Conservation (phyloP, 2,329 filamentous ascomycete species). For the Colletotrichum tofieldiae region DNA sequence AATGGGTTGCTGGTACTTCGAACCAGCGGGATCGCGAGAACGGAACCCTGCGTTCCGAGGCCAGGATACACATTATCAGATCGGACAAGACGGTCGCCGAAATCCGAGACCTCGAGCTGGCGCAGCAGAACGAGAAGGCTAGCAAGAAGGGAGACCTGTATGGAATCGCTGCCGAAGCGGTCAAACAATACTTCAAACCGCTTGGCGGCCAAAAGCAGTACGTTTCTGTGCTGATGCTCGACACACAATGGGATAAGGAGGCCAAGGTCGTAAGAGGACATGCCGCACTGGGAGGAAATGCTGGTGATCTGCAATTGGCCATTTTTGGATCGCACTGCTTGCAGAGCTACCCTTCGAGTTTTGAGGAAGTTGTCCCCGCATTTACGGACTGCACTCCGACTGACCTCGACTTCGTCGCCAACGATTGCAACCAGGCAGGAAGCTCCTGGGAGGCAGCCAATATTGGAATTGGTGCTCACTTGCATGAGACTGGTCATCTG, state of each 20-base stretch:
- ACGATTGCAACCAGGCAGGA: slow-evolving; percentile 88
- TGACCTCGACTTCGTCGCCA: slow-evolving; percentile 84
- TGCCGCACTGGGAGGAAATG: slow-evolving; percentile 84
- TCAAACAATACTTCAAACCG: slow-evolving; percentile 83
- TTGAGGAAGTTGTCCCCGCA: slow-evolving; percentile 91
- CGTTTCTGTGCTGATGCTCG: slow-evolving; percentile 88
- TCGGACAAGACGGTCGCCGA: slow-evolving; percentile 88
- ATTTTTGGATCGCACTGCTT: slow-evolving; percentile 95
- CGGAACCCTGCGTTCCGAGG: slow-evolving; percentile 88
- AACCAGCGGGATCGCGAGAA: slow-evolving; percentile 81
- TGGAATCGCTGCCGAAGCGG: slow-evolving; percentile 82
- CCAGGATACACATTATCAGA: slow-evolving; percentile 89
- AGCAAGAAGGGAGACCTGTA: slow-evolving; percentile 82
- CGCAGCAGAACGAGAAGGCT: slow-evolving; percentile 82
- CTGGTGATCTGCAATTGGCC: slow-evolving; percentile 83
- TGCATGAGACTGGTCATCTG: slow-evolving; percentile 92
- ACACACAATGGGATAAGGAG: slow-evolving; percentile 87
- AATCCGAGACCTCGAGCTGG: slow-evolving; percentile 82
- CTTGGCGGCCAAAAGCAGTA: slow-evolving; percentile 86
- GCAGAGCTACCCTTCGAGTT: slow-evolving; percentile 89
- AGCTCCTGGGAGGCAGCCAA: slow-evolving; percentile 97
- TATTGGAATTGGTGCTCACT: slow-evolving; percentile 91
- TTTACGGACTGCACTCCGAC: slow-evolving; percentile 94
- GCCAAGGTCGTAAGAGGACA: slow-evolving; percentile 83
- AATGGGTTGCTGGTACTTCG: slow-evolving; percentile 89